A percentile compares a stretch with the other conserved stretches of the same genome.
Evolutionary conservation across 768 basidiomycete species (phyloP).

Genomic region (Rhodocollybia butyracea): DNA sequence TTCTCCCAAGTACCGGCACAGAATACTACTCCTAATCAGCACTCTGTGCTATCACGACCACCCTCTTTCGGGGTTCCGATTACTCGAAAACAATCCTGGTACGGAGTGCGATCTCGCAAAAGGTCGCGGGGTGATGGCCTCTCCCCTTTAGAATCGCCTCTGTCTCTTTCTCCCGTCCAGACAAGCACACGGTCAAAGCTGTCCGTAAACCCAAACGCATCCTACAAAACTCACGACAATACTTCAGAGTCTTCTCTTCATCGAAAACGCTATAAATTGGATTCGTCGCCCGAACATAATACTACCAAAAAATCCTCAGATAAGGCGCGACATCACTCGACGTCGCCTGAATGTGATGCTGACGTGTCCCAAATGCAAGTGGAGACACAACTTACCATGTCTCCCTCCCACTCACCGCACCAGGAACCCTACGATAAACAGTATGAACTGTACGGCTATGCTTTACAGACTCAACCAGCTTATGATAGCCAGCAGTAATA

Average conservation of each 20-base stretch:
- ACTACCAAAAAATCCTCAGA: too few relatives aligned
- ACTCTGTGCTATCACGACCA: background rate
- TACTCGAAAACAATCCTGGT: conserved; percentile 1
- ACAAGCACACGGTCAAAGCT: background rate
- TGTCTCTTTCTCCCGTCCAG: background rate
- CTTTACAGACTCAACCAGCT: conserved; percentile 4
- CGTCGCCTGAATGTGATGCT: background rate
- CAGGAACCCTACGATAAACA: background rate
- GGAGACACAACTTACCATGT: background rate
- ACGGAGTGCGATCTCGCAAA: background rate
- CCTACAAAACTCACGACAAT: background rate
- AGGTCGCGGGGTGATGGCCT: background rate
- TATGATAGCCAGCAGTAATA: conserved; percentile 4
- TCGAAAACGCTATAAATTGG: background rate
- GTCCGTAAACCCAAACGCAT: background rate
- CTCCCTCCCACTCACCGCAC: background rate
- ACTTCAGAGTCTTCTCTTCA: background rate
- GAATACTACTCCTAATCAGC: background rate
- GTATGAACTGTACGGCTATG: conserved; percentile 3
- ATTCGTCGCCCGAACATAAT: background rate
- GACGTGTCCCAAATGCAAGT: conserved; percentile 1
- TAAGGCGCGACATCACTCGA: background rate
- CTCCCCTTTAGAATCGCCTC: background rate
- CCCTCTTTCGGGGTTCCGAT: background rate
- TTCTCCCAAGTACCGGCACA: background rate